Conservation (phyloP, 305 asterid genomes). For the Solanum hybrid region DNA sequence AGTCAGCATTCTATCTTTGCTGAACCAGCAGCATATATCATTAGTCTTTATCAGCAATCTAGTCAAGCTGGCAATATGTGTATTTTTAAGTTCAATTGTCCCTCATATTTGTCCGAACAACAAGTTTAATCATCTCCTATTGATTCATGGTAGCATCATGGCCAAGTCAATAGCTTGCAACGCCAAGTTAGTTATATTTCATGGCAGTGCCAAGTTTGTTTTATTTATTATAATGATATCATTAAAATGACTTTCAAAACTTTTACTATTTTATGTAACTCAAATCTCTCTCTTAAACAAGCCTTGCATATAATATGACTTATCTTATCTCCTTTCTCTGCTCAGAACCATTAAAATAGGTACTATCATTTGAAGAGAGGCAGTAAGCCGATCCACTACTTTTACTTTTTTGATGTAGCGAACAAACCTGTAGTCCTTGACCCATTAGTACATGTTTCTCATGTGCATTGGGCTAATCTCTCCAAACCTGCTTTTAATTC, state of each 20-base stretch:
- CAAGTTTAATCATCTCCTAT: not conserved
- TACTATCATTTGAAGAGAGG: not conserved
- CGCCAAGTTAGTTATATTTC: not conserved
- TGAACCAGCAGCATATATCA: not conserved
- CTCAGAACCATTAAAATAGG: not conserved
- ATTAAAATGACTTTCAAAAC: not conserved
- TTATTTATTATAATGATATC: not conserved
- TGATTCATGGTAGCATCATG: not conserved
- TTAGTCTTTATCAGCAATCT: not conserved
- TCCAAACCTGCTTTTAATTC: not conserved
- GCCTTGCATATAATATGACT: not conserved
- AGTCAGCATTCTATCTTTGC: not conserved
- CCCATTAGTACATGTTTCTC: not conserved
- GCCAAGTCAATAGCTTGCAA: not conserved
- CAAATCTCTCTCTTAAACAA: not conserved
- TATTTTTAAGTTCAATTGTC: not conserved
- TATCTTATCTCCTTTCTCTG: not conserved
- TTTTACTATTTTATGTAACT: not conserved
- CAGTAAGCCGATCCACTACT: not conserved
- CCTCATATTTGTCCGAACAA: not conserved
- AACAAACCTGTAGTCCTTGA: not conserved
- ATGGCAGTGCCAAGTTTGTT: not conserved
- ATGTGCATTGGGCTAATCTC: not conserved
- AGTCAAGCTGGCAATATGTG: not conserved
- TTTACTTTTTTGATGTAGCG: not conserved